phyloP scores from a whole-genome alignment of 768 basidiomycete genomes.

The Tulasnella sp. region DNA sequence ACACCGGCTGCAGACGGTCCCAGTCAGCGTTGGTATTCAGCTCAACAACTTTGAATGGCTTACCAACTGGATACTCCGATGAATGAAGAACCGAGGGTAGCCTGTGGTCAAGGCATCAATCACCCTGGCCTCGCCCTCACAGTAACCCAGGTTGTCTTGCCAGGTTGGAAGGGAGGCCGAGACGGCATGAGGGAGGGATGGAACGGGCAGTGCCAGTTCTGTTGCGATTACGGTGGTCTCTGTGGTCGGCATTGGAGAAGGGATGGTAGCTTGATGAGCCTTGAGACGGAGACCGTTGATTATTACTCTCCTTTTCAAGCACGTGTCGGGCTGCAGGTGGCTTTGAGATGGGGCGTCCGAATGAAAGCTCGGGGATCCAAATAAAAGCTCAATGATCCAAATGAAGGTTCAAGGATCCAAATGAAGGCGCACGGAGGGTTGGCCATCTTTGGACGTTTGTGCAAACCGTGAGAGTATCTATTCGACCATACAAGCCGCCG shows the following conservation, averaged over 20 bases:
- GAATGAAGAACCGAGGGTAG: constrained; percentile 94
- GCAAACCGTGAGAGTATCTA: background rate
- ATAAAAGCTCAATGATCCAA: no score
- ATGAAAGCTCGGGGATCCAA: constrained; percentile 56
- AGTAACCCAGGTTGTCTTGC: constrained; percentile 87
- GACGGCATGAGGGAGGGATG: constrained; percentile 68
- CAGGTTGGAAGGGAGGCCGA: constrained; percentile 91
- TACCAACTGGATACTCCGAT: constrained; percentile 73
- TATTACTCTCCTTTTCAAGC: no score
- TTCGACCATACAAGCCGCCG: no score
- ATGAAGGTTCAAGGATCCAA: no score
- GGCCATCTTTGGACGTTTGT: no score
- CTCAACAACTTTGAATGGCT: constrained; percentile 12
- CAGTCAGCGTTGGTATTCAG: no score
- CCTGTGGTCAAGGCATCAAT: constrained; percentile 76
- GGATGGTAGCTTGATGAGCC: no score
- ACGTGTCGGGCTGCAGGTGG: no score
- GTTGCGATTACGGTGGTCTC: constrained; percentile 3
- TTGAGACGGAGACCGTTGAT: no score
- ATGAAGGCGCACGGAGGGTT: no score
- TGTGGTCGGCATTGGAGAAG: background rate
- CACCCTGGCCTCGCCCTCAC: constrained; percentile 79
- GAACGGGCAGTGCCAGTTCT: background rate
- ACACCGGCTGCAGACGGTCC: no score
- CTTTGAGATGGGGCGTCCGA: background rate